phyloP scores from a whole-genome alignment of 1,139 yeast genomes.

The Fermentozyma sake region DNA sequence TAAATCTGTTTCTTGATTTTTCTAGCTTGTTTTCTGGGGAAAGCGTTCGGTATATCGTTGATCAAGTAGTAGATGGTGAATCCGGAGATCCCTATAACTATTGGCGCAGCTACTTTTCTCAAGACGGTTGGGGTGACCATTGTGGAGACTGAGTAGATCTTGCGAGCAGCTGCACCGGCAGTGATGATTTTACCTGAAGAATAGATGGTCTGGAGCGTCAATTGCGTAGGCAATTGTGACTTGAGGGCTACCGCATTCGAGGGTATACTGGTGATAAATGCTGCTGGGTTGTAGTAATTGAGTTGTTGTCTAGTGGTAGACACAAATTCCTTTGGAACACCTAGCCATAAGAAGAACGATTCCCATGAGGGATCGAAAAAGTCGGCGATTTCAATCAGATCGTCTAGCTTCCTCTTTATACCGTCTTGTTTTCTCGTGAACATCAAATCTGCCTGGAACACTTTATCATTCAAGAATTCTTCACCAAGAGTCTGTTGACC shows the following conservation, averaged over 20 bases:
- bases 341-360: slow-evolving; percentile 45
- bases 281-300: slow-evolving; percentile 31
- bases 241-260: slow-evolving; percentile 28
- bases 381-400: slow-evolving; percentile 60
- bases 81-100: slow-evolving; percentile 49
- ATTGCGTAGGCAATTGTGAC: slow-evolving; percentile 34
- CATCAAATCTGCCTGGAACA: slow-evolving; percentile 78
- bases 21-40: slow-evolving; percentile 76
- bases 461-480: slow-evolving; percentile 57
- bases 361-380: slow-evolving; percentile 73
- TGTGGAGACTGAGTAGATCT: slow-evolving; percentile 24
- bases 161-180: slow-evolving; percentile 37
- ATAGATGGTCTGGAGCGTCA: slow-evolving; percentile 40
- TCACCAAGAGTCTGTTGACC: slow-evolving; percentile 60
- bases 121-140: slow-evolving; percentile 25
- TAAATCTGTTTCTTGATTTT: slow-evolving; percentile 62
- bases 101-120: slow-evolving; percentile 41
- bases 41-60: slow-evolving; percentile 82
- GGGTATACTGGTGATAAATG: slow-evolving; percentile 31
- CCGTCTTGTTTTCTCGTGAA: slow-evolving; percentile 70
- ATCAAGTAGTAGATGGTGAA: slow-evolving; percentile 64
- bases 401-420: slow-evolving; percentile 53
- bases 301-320: slow-evolving; percentile 26
- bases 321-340: slow-evolving; percentile 33
- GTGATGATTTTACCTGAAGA: slow-evolving; percentile 43